Base-by-base conservation (phyloP, 2,329 filamentous ascomycete genomes). In the Penicillium sp. region DNA sequence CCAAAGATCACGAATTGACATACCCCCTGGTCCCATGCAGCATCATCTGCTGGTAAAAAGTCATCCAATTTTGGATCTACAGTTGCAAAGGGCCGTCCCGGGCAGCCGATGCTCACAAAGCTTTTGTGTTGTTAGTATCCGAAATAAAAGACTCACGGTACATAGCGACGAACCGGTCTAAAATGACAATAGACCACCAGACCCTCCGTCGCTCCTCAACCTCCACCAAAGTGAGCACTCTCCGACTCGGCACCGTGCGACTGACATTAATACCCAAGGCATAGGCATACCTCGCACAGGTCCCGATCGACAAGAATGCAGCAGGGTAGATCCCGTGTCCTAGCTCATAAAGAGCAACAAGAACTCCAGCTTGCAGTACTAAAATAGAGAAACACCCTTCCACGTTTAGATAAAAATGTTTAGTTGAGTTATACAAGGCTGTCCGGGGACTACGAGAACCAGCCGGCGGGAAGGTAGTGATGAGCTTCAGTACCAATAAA, bases 141-240 rank as follows among this genome's bases (percentile, higher is more conserved):
- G 21, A 23, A 2, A 53, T 29, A 27, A 19, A 39, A 27, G 15
- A 17, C 21, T 7, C 13, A 25, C 10, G 29, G 10, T 29, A 3
- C 9, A 27, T 19, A 25, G 31, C 21, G 29, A 42, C 57, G 17
- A 44, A 57, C 58, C 58, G 55, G 48, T 65, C 63, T 19, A 71
- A 47, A 27, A 69, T 68, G 2, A 70, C 33, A 43, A 70, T 55
- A 25, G 66, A 65, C 66, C 68, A 70, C 68, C 68, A 70, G 2
- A 61, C 59, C 23, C 68, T 63, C 33, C 61, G 61, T 48, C 59
- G 54, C 51, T 70, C 68, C 43, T 70, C 68, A 7, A 61, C 50
- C 27, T 66, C 63, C 21, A 66, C 58, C 55, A 63, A 59, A n/a
- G 59, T 62, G 33, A 60, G 43, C 15, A 52, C 55, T 53, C 41